Conservation (phyloP, 331 rosid genomes). For the Erythrophleum ivorense region DNA sequence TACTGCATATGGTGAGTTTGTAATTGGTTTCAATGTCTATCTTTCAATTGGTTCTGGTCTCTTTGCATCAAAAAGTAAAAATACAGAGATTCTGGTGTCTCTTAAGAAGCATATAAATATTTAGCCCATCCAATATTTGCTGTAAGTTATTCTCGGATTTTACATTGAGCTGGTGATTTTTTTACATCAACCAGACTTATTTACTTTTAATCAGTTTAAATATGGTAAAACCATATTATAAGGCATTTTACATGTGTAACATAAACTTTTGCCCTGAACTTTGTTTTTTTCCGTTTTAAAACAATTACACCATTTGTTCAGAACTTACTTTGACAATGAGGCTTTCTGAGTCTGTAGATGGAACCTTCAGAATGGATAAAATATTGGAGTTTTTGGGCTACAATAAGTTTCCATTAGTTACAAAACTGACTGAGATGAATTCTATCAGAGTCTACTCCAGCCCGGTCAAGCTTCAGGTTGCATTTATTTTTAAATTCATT, state of each 20-base stretch:
- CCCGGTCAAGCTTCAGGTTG: constrained; percentile 87
- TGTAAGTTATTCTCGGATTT: background rate
- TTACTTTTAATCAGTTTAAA: constrained; percentile 25
- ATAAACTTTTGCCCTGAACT: constrained; percentile 28
- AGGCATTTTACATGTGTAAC: background rate
- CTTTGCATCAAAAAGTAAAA: constrained; percentile 18
- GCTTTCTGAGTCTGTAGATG: constrained; percentile 63
- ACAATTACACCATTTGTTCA: constrained; percentile 2
- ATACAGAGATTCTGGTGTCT: constrained; percentile 9
- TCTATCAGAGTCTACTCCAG: constrained; percentile 75
- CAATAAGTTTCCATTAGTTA: constrained; percentile 89
- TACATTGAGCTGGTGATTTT: constrained; percentile 11
- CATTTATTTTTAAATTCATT: constrained; percentile 39
- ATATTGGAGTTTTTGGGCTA: constrained; percentile 72
- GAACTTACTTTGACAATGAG: constrained; percentile 28
- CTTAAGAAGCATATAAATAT: background rate
- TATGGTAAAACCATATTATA: background rate
- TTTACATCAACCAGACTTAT: background rate
- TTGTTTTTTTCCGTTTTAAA: constrained; percentile 9
- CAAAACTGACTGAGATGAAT: constrained; percentile 74
- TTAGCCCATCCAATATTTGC: constrained; percentile 12
- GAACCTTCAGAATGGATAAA: constrained; percentile 59
- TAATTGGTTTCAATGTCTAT: constrained; percentile 12
- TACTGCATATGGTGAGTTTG: constrained; percentile 77
- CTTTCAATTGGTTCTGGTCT: constrained; percentile 22